Evolutionary conservation across 768 basidiomycete species (phyloP).

Genomic region (Tylopilus sp.): DNA sequence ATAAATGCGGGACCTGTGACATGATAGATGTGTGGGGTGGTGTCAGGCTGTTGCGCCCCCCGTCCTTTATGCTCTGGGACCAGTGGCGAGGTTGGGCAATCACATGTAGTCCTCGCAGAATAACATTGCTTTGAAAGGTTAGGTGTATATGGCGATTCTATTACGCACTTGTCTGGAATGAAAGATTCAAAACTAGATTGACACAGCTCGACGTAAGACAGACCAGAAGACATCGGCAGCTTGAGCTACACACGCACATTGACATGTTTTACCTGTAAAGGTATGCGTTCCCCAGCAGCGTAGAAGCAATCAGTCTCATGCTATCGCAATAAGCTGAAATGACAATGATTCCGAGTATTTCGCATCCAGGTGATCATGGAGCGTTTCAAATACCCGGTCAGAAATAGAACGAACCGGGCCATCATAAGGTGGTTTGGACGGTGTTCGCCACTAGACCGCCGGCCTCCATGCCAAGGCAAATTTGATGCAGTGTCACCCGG

Average conservation of each 20-base stretch:
- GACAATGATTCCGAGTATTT: background rate
- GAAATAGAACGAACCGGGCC: background rate
- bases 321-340: background rate
- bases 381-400: background rate
- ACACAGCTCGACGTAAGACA: background rate
- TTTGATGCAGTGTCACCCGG: background rate
- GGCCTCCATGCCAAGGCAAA: background rate
- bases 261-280: background rate
- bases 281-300: background rate
- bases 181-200: background rate
- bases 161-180: background rate
- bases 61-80: constrained; percentile 9
- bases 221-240: constrained; percentile 1
- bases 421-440: background rate
- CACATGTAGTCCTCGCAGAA: background rate
- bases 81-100: background rate
- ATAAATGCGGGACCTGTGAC: constrained; percentile 8
- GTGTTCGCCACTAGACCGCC: no score
- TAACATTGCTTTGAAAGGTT: background rate
- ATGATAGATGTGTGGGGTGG: constrained; percentile 1
- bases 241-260: background rate
- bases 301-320: background rate
- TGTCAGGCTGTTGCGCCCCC: background rate
- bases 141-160: background rate
- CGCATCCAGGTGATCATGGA: background rate